Evolutionary conservation across 1,139 yeast genomes (phyloP).

Genomic region (Sporopachydermia cereana): DNA sequence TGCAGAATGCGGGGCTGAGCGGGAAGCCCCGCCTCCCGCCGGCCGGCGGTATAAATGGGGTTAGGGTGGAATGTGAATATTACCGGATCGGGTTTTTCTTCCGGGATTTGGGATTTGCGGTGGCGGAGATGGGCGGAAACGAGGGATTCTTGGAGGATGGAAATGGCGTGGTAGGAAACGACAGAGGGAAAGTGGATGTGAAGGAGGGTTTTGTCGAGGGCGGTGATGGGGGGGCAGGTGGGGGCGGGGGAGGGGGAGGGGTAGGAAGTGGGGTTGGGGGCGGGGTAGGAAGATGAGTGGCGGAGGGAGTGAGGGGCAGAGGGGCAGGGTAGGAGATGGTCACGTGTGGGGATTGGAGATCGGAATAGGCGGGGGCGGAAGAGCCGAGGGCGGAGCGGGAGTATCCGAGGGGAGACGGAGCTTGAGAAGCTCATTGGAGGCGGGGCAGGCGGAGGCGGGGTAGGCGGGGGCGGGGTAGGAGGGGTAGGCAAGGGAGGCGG

Average conservation of each 20-base stretch:
- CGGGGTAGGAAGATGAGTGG: no score
- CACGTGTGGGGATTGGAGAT: no score
- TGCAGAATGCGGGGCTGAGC: slow-evolving; percentile 23
- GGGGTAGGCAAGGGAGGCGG: no score
- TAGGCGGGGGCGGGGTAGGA: no score
- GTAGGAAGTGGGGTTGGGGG: no score
- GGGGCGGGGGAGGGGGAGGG: neutral
- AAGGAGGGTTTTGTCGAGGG: neutral
- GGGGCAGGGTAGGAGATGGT: no score
- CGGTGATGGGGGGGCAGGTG: neutral
- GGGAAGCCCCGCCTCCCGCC: slow-evolving; percentile 49
- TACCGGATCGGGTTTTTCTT: slow-evolving; percentile 39
- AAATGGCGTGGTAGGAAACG: slow-evolving; percentile 4
- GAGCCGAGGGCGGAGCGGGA: no score
- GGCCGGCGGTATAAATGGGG: slow-evolving; percentile 84
- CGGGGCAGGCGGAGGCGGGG: no score
- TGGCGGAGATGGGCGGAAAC: neutral
- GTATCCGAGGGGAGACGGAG: no score
- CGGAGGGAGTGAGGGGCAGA: no score
- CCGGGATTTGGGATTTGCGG: neutral
- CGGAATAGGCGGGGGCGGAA: no score
- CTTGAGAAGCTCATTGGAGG: no score
- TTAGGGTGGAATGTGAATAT: slow-evolving; percentile 71
- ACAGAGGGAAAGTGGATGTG: neutral
- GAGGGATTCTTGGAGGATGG: neutral